Base-by-base conservation (phyloP, 2,329 filamentous ascomycete species). In the Aspergillus quadricinctus region DNA sequence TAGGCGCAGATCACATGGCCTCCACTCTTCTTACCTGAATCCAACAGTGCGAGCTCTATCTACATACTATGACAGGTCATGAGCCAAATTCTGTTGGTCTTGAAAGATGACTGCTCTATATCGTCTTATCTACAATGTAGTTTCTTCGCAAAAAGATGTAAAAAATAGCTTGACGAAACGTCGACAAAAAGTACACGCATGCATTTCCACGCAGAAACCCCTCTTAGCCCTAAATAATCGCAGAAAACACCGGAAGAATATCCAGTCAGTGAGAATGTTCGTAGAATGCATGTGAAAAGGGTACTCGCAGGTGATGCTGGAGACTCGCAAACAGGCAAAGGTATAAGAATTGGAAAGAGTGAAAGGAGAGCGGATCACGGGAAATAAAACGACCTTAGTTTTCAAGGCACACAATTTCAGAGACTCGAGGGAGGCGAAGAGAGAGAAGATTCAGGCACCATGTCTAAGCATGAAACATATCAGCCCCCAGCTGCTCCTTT, bases 401-500 rank as follows among this genome's bases (percentile, higher is more conserved):
- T 14, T 17, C 31, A 53, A 19, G 40, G 28, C 27, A 29, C 19
- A 48, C 10, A 27, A 31, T 35, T 17, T 17, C 11, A 21, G 9
- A 52, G 21, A 6, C 43, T 48, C 41, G 40, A 49, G 51, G 53
- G 50, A 49, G 25, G 52, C 55, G 52, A 28, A 19, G 41, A 37
- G 40, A 45, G 43, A 53, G n/a, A 27, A 35, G n/a, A 46, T 48
- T 31, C 37, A 49, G 31, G 43, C 40, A 50, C 53, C 49, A 52
- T n/a, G 23, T 51, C 37, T 48, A 57, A 58, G 46, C 63, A 54
- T 28, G 43, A 5, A 23, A 46, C 21, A 23, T 46, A 11, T 46
- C 43, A 46, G 60, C 55, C 21, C 60, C 64, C 57, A 72, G 55
- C 58, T 70, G 66, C 17, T 69, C 65, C 61, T 67, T 68, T 37